These are phyloP conservation scores for Picochlorum sp. DNA, from an alignment of 139 green algal genomes.

Conservation along the genomic window DNA sequence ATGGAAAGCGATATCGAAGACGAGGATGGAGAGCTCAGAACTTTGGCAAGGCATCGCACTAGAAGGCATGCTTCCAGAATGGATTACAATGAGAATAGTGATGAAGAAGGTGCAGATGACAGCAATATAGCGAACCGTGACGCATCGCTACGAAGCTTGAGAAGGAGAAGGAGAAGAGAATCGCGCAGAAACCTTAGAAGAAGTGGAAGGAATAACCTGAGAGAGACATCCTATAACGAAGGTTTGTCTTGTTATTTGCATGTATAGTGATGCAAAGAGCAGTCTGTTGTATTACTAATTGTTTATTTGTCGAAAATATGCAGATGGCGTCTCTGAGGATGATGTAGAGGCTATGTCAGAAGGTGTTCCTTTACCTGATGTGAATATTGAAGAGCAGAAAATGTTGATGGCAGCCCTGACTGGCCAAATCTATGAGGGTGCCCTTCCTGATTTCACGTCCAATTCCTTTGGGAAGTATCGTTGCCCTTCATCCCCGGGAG, in stretches of 20 bases:
- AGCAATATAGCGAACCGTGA: neutral
- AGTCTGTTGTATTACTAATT: too few relatives aligned
- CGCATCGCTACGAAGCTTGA: neutral
- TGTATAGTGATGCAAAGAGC: too few relatives aligned
- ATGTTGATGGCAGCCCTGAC: slow-evolving; percentile 27
- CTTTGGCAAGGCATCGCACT: neutral
- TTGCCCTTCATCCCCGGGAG: slow-evolving; percentile 10
- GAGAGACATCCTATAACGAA: too few relatives aligned
- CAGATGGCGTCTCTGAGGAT: too few relatives aligned
- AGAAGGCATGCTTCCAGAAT: neutral
- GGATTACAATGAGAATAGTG: neutral
- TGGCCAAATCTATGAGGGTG: slow-evolving; percentile 13
- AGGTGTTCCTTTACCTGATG: slow-evolving; percentile 8
- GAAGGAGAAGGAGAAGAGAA: slow-evolving; percentile 2
- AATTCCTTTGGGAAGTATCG: neutral
- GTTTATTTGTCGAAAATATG: too few relatives aligned
- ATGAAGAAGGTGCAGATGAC: slow-evolving; percentile 3
- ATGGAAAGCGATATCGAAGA: neutral
- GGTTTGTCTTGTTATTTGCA: too few relatives aligned
- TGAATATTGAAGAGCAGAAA: slow-evolving; percentile 26
- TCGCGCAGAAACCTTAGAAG: neutral
- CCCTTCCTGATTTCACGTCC: slow-evolving; percentile 8
- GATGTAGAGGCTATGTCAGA: neutral
- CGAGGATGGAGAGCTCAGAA: neutral
- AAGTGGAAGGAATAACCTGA: too few relatives aligned